Evolutionary conservation across 345 rosid genomes (phyloP), one percentile per base, ranked within the genome.

Genomic region (Eucalyptus camaldulensis): DNA sequence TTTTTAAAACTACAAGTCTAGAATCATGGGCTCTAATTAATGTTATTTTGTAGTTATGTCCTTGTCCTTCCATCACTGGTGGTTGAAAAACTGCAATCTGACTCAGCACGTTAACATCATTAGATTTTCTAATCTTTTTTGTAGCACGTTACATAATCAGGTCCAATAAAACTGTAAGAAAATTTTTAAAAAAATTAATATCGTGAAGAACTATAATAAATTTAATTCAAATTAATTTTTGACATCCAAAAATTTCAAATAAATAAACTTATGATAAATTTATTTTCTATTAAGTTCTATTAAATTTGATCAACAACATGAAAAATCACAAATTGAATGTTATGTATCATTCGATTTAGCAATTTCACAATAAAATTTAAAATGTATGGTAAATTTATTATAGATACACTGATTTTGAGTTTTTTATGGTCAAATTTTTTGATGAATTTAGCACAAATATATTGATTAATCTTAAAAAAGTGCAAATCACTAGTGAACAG

Each of bases 391-490:
- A 16, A 51, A 51, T 6, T 16, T 16, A 51, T 51, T 0, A 53
- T 0, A 17, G 24, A 5, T 51, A 53, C 0, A 53, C 0, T 53
- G 1, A 53, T 53, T 53, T 53, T 53, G 9, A 53, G 9, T 53
- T 53, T 53, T 49, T 53, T 53, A 7, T 51, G 22, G 0, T 17
- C 2, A 0, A 17, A 53, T 7, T 19, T 0, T 53, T 7, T 3
- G 0, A 53, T 53, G 19, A 53, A 7, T 0, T 53, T 19, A 53
- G 19, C 2, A 53, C 0, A 53, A 53, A 3, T 19, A 8, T 53
- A 19, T 53, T 0, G 0, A 19, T 53, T 53, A 19, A 0, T 1
- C 5, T 53, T 19, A 3, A 8, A 53, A 53, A 53, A 4, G 58
- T 19, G 22, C 2, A 72, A 19, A 72, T 72, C 3, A 33, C 44